A percentile compares a stretch with the other conserved stretches of the same genome.
Conservation (phyloP, 2,329 filamentous ascomycete genomes). For the Xylaria sp. region DNA sequence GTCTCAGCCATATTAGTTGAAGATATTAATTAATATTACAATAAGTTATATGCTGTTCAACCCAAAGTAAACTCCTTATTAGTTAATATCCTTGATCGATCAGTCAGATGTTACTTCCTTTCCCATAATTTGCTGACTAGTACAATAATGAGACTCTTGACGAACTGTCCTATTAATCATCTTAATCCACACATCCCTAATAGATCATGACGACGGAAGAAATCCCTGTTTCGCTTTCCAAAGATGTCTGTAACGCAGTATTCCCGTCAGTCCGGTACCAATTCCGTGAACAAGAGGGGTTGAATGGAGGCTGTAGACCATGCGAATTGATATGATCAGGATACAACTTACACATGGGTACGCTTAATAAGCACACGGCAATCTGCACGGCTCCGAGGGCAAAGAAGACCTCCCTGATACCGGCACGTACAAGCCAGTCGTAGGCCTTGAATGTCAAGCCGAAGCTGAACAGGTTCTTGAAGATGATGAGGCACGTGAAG, state of each 20-base stretch:
- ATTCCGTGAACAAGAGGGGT: neutral
- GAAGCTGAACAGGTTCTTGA: constrained; percentile 95
- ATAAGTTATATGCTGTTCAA: too few species aligned
- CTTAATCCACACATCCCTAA: constrained; percentile 55
- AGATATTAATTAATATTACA: too few species aligned
- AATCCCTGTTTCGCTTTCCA: constrained; percentile 77
- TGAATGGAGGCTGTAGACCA: neutral
- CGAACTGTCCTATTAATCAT: too few species aligned
- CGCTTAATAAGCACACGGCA: constrained; percentile 72
- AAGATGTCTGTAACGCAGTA: constrained; percentile 64
- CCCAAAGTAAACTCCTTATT: too few species aligned
- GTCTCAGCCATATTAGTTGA: too few species aligned
- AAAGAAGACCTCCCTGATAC: constrained; percentile 69
- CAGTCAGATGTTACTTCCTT: too few species aligned
- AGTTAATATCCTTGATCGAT: too few species aligned
- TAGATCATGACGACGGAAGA: constrained; percentile 77
- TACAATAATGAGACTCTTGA: too few species aligned
- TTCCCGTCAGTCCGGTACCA: neutral
- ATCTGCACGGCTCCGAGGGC: constrained; percentile 79
- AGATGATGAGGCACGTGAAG: constrained; percentile 87
- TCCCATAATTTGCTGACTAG: too few species aligned
- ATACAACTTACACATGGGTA: constrained; percentile 75
- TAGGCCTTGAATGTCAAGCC: constrained; percentile 83
- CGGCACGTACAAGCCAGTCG: constrained; percentile 75
- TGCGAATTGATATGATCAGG: too few species aligned